phyloP scores from a whole-genome alignment of 148 eudicot genomes.

The Vaccinium vitisidaea region DNA sequence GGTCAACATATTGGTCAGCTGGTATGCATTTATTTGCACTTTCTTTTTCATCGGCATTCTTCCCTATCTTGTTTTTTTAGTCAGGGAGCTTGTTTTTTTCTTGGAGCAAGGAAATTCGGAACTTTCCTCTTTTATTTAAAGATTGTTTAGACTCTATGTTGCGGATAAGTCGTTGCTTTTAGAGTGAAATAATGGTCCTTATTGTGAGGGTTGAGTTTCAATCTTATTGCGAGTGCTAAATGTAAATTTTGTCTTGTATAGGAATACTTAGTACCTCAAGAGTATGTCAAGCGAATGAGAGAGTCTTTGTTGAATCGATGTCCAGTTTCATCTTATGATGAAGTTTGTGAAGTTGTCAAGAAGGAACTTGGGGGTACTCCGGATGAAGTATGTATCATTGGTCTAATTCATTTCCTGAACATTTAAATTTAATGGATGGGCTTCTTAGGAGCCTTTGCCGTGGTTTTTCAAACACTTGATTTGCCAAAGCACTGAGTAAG shows the following conservation, averaged over 20 bases:
- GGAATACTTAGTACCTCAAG: slow-evolving; percentile 91
- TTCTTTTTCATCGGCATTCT: background rate
- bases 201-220: background rate
- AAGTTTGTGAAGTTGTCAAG: slow-evolving; percentile 77
- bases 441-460: background rate
- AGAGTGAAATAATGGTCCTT: background rate
- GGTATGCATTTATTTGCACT: slow-evolving; percentile 45
- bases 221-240: background rate
- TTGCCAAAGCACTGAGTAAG: slow-evolving; percentile 16
- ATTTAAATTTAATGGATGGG: slow-evolving; percentile 3
- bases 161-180: background rate
- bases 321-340: slow-evolving; percentile 89
- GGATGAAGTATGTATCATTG: slow-evolving; percentile 60
- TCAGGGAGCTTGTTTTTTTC: background rate
- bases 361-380: slow-evolving; percentile 92
- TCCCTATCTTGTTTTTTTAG: background rate
- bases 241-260: slow-evolving; percentile 29
- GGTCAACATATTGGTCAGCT: slow-evolving; percentile 95
- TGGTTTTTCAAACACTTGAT: background rate
- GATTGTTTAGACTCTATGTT: background rate
- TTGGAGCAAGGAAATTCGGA: slow-evolving; percentile 12
- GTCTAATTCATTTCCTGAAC: slow-evolving; percentile 6
- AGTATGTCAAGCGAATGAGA: slow-evolving; percentile 81
- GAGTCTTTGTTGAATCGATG: slow-evolving; percentile 87
- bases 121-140: background rate